Conservation (phyloP, 2,329 filamentous ascomycete species). For the Triangularia setosa region DNA sequence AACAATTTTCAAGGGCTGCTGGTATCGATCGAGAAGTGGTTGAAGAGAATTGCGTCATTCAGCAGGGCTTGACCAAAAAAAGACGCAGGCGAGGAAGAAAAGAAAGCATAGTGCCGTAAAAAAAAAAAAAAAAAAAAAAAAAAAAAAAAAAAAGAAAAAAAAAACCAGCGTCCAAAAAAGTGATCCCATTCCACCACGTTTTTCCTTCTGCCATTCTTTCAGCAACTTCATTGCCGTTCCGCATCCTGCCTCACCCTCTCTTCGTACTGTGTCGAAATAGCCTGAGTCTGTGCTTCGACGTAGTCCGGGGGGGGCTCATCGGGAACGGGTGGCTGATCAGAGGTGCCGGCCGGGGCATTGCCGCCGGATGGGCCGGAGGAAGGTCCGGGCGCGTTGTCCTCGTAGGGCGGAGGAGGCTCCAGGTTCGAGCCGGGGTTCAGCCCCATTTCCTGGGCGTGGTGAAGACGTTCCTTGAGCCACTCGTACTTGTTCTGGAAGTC, state of each 20-base stretch:
- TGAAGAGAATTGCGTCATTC: not conserved
- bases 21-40: not conserved
- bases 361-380: conserved; percentile 29
- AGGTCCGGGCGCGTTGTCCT: conserved; percentile 47
- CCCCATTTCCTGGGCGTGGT: conserved; percentile 74
- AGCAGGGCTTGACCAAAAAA: not conserved
- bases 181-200: not conserved
- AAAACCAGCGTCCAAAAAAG: not conserved
- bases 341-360: not conserved
- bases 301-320: conserved; percentile 85
- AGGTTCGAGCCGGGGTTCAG: conserved; percentile 61
- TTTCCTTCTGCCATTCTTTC: not conserved
- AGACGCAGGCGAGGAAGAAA: not conserved
- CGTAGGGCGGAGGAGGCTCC: conserved; percentile 86
- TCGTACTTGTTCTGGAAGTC: conserved; percentile 84
- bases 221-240: conserved; percentile 48
- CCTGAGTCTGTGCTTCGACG: conserved; percentile 76
- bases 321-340: conserved; percentile 39
- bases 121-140: not conserved
- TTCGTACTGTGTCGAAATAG: conserved; percentile 56
- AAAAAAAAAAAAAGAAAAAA: not conserved
- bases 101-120: not conserved
- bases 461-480: conserved; percentile 75
- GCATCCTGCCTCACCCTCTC: conserved; percentile 71
- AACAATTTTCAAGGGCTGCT: not conserved